Evolutionary conservation across 495 filamentous ascomycete genomes (phyloP).

Genomic region (Tuber melanosporum): DNA sequence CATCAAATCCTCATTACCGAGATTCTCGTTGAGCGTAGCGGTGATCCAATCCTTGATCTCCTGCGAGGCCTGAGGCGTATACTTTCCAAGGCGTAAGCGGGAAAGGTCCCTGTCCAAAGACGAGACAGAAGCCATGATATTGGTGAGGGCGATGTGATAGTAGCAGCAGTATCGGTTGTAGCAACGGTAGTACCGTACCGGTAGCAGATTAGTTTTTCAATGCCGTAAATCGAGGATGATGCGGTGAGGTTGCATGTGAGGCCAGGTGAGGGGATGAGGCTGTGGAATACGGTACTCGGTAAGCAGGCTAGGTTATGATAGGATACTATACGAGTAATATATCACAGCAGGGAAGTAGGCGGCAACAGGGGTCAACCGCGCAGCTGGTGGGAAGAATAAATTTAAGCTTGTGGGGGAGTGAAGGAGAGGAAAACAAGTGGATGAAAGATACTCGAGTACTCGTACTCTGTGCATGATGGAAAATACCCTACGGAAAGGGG

Average conservation of each 20-base stretch:
- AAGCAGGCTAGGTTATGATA: neutral
- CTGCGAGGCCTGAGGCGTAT: constrained; percentile 84
- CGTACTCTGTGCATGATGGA: neutral
- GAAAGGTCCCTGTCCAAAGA: constrained; percentile 94
- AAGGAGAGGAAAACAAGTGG: neutral
- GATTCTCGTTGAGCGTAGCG: constrained; percentile 63
- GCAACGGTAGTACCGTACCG: neutral
- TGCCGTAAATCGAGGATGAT: neutral
- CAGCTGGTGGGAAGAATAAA: neutral
- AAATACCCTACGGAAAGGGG: neutral
- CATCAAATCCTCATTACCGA: constrained; percentile 69
- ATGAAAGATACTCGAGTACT: neutral
- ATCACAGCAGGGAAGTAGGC: neutral
- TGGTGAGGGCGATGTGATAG: neutral
- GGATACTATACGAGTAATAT: neutral
- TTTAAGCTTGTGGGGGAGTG: neutral
- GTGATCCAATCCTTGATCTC: constrained; percentile 77
- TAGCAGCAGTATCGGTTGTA: neutral
- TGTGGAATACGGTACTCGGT: neutral
- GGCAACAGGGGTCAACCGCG: neutral
- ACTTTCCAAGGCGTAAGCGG: constrained; percentile 84
- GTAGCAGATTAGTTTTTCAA: neutral
- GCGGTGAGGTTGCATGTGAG: neutral
- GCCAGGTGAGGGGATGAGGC: neutral
- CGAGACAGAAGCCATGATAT: constrained; percentile 84